These are phyloP conservation scores for Dysphania ambrosioides DNA, from an alignment of 148 eudicot genomes.

Conservation along the genomic window DNA sequence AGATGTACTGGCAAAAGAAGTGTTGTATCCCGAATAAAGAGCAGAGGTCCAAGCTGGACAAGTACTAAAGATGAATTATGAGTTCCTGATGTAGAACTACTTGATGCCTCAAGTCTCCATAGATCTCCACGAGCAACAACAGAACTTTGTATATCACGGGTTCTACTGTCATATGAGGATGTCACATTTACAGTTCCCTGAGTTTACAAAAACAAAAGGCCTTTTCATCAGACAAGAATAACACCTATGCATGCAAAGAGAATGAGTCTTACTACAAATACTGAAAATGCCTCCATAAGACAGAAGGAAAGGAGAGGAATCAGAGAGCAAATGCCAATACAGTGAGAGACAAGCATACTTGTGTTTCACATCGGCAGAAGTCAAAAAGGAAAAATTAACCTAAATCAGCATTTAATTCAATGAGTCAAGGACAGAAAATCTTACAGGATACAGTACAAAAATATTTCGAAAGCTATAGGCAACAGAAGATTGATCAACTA, in stretches of 20 bases:
- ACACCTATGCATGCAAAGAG: background rate
- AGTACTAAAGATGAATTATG: constrained; percentile 76
- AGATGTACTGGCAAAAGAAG: constrained; percentile 86
- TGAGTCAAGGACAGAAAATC: no score
- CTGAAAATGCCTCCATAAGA: no score
- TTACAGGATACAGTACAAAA: no score
- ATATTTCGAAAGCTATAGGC: no score
- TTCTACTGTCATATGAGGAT: constrained; percentile 85
- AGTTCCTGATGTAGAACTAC: constrained; percentile 67
- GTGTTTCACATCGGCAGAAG: background rate
- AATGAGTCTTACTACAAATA: no score
- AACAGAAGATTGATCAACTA: no score
- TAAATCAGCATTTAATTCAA: no score
- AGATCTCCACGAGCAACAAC: constrained; percentile 86
- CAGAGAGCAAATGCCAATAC: no score
- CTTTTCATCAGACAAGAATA: background rate
- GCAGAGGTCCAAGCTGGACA: constrained; percentile 94
- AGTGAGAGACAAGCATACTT: no score
- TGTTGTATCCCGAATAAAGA: constrained; percentile 91
- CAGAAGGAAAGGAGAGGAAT: no score
- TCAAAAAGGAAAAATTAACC: no score
- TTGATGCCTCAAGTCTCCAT: constrained; percentile 95
- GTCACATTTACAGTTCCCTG: constrained; percentile 76
- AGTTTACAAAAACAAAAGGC: background rate
- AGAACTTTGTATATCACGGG: constrained; percentile 68